These are phyloP conservation scores for Leonotis leonurus DNA, from an alignment of 257 asterid species.

Conservation along the genomic window DNA sequence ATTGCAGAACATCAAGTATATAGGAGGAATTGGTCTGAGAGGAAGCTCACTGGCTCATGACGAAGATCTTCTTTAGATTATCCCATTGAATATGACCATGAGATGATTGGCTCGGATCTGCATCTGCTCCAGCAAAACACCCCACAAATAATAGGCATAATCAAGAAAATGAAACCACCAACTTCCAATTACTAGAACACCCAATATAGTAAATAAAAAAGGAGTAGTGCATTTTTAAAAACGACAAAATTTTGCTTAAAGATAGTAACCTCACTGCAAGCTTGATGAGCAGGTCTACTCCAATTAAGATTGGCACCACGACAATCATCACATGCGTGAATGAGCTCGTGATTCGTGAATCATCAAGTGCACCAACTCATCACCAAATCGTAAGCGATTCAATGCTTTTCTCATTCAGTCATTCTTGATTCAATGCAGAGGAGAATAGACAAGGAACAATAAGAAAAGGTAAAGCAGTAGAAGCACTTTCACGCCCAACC, in stretches of 20 bases:
- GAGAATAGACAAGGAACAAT: too few relatives aligned
- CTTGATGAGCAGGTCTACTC: slow-evolving; percentile 76
- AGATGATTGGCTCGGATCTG: slow-evolving; percentile 88
- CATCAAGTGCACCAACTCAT: slow-evolving; percentile 74
- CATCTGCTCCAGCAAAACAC: slow-evolving; percentile 38
- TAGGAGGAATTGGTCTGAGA: neutral
- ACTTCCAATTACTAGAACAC: neutral
- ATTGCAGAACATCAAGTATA: neutral
- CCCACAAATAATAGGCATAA: neutral
- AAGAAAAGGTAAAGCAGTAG: neutral
- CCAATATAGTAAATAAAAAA: too few relatives aligned
- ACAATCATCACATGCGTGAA: slow-evolving; percentile 88
- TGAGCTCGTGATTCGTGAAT: slow-evolving; percentile 94
- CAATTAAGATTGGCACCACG: slow-evolving; percentile 76
- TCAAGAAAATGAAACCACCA: neutral
- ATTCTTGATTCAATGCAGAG: slow-evolving; percentile 3
- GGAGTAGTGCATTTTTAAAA: too few relatives aligned
- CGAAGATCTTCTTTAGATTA: slow-evolving; percentile 58
- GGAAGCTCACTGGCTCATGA: slow-evolving; percentile 62
- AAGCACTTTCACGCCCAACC: slow-evolving; percentile 33
- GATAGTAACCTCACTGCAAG: slow-evolving; percentile 71
- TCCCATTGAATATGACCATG: slow-evolving; percentile 56
- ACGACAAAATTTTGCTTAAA: neutral
- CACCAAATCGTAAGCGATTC: slow-evolving; percentile 35
- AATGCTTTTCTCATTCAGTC: neutral